Conservation (phyloP, 257 asterid genomes). For the Capsicum chinense region DNA sequence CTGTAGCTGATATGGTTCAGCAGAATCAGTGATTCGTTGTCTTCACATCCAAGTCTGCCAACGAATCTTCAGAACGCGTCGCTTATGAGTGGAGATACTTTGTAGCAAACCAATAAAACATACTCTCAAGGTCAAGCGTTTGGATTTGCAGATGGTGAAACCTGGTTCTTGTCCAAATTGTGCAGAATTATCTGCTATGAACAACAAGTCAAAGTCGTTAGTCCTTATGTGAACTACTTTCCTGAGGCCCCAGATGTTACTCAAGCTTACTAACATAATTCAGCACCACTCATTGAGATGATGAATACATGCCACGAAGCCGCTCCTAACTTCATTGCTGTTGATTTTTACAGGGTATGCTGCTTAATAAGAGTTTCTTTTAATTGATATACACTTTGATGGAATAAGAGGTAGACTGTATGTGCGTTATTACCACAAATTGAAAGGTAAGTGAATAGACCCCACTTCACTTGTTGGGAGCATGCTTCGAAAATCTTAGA, state of each 20-base stretch:
- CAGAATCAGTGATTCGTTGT: conserved; percentile 85
- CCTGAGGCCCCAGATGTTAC: conserved; percentile 68
- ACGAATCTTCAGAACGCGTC: conserved; percentile 84
- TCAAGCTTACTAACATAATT: conserved; percentile 81
- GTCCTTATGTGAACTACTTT: conserved; percentile 80
- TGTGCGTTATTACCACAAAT: too few species aligned
- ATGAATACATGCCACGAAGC: conserved; percentile 76
- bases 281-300: conserved; percentile 73
- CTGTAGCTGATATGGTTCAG: conserved; percentile 79
- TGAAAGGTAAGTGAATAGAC: too few species aligned
- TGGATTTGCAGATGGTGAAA: conserved; percentile 74
- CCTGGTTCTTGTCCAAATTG: conserved; percentile 84
- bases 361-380: not conserved
- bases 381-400: not conserved
- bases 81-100: conserved; percentile 87
- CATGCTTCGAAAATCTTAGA: too few species aligned
- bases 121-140: conserved; percentile 23
- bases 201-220: conserved; percentile 70
- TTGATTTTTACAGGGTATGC: conserved; percentile 83
- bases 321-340: conserved; percentile 85
- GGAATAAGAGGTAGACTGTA: too few species aligned
- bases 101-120: conserved; percentile 65
- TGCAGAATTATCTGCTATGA: conserved; percentile 77
- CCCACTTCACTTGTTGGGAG: too few species aligned
- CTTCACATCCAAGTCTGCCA: conserved; percentile 80